A percentile compares a stretch with the other conserved stretches of the same genome.
phyloP scores from a whole-genome alignment of 2,329 filamentous ascomycete species.

The Zasmidium cellare region DNA sequence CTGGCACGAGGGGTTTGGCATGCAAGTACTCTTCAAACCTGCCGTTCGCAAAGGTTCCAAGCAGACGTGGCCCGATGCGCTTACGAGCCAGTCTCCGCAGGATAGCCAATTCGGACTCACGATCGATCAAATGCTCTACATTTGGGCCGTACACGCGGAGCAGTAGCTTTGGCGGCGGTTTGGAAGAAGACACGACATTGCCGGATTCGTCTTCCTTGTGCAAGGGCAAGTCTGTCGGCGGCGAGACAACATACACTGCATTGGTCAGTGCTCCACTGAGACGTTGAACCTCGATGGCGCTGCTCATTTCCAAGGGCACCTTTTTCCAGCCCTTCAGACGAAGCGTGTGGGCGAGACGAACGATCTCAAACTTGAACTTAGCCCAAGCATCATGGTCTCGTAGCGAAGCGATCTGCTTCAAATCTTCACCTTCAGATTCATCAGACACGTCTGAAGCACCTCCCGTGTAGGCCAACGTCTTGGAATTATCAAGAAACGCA shows the following conservation, averaged over 20 bases:
- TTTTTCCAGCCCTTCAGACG: slow-evolving; percentile 88
- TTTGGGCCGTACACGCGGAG: slow-evolving; percentile 92
- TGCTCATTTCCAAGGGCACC: slow-evolving; percentile 70
- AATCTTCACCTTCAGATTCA: slow-evolving; percentile 46
- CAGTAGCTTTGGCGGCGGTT: slow-evolving; percentile 69
- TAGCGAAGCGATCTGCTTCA: slow-evolving; percentile 27
- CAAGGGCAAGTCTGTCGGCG: slow-evolving; percentile 63
- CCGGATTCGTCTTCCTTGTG: slow-evolving; percentile 40
- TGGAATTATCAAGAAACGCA: slow-evolving; percentile 82
- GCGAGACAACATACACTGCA: slow-evolving; percentile 90
- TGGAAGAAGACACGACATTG: slow-evolving; percentile 29
- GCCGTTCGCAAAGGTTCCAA: slow-evolving; percentile 92
- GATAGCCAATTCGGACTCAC: slow-evolving; percentile 84
- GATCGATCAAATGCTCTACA: slow-evolving; percentile 92
- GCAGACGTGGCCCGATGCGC: slow-evolving; percentile 84
- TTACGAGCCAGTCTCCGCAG: slow-evolving; percentile 83
- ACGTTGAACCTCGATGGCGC: slow-evolving; percentile 68
- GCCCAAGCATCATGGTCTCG: slow-evolving; percentile 65
- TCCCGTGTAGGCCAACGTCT: slow-evolving; percentile 75
- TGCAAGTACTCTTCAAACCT: slow-evolving; percentile 95
- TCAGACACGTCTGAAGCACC: slow-evolving; percentile 48
- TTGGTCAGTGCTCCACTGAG: slow-evolving; percentile 93
- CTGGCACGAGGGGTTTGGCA: slow-evolving; percentile 73
- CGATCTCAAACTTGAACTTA: slow-evolving; percentile 88
- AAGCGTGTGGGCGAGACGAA: slow-evolving; percentile 84